Evolutionary conservation across 106 monocot genomes (phyloP), one percentile per base, ranked within the genome.

Genomic region (Allium cepa): DNA sequence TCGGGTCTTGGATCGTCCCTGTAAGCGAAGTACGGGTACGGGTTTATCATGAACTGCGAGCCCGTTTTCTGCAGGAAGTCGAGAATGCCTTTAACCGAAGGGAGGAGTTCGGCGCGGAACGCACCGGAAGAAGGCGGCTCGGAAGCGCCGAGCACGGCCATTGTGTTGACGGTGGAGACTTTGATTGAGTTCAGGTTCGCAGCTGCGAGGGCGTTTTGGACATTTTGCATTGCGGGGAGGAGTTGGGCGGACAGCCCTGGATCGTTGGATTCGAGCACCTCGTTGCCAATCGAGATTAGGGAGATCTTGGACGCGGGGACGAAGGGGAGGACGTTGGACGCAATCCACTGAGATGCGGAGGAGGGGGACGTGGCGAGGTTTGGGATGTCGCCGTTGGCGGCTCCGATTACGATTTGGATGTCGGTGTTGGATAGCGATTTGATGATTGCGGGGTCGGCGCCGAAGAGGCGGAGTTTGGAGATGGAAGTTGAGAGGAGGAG

Each of bases 1-100:
- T 90, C 86, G 10, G 90, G 86, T 12, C 86, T 57, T 9, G 83
- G 83, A 60, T 90, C 86, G 66, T 69, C 46, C 22, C 65, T 78
- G 83, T 86, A 86, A 15, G 90, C 90, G 77, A 90, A 90, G 72
- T 68, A 90, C 1, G 90, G 90, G 79, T 86, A 90, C 11, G 90
- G 90, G 46, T 90, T 90, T 70, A 90, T 81, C 86, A 86, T 86
- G 81, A 90, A 90, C 7, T 85, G 86, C 2, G 83, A 72, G 3
- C 77, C 77, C 4, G 86, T 86, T 50, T 70, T 56, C 14, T 79
- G 11, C 17, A 90, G 69, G 66, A 90, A 90, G 1, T 17, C 71
- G 12, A 86, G 71, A 27, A 86, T 46, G 7, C 56, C 74, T 9
- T 66, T 52, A 14, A 90, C 57, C 0, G 64, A 15, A 13, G 80